Evolutionary conservation across 2,329 filamentous ascomycete genomes (phyloP).

Genomic region (Myriosclerotinia curreyana): DNA sequence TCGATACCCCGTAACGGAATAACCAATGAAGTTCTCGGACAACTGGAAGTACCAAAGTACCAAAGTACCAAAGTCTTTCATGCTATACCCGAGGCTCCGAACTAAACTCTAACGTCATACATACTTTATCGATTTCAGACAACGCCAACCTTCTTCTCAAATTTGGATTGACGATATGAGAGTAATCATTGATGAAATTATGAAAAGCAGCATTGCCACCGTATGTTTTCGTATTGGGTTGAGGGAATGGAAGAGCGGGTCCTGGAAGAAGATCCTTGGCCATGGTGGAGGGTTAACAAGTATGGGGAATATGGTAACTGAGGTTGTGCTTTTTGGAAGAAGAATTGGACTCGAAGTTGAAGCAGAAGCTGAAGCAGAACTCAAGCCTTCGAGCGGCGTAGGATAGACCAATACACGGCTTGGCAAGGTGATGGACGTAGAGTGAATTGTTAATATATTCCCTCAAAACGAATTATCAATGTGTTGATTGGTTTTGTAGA

Average conservation of each 20-base stretch:
- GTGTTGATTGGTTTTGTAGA: not conserved
- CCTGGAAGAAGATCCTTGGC: conserved; percentile 28
- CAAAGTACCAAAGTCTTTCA: not conserved
- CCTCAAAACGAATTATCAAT: not conserved
- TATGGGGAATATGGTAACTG: not conserved
- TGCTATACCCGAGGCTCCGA: not conserved
- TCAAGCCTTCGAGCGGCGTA: not conserved
- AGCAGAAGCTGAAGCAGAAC: not conserved
- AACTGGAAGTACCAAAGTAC: not conserved
- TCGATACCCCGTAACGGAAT: not conserved
- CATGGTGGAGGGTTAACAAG: conserved; percentile 23
- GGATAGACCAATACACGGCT: not conserved
- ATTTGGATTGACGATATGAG: conserved; percentile 67
- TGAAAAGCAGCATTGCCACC: conserved; percentile 69
- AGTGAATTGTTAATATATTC: not conserved
- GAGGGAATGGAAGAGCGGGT: conserved; percentile 27
- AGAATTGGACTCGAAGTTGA: not conserved
- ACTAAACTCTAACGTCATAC: conserved; percentile 49
- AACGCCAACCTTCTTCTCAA: conserved; percentile 71
- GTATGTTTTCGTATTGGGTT: conserved; percentile 42
- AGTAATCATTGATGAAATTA: conserved; percentile 57
- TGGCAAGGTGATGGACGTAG: not conserved
- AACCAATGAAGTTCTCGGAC: conserved; percentile 21
- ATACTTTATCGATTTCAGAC: conserved; percentile 50
- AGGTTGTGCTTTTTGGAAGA: not conserved